Base-by-base conservation (phyloP, 2,329 filamentous ascomycete genomes). In the Aspergillus fijiensis region DNA sequence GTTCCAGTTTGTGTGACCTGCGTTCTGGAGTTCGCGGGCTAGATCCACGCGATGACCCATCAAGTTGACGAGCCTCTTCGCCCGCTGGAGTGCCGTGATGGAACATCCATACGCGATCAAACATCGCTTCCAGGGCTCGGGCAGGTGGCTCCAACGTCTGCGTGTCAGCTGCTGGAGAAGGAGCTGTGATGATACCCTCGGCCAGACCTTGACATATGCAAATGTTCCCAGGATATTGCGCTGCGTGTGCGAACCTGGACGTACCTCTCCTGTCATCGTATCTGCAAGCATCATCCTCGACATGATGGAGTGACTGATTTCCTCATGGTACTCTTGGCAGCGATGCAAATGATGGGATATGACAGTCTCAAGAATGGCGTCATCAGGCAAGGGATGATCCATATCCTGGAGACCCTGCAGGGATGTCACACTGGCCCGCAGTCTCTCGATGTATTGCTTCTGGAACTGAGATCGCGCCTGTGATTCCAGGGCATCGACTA, bases 1-100 rank as follows among this genome's bases (percentile, higher is more conserved):
- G 5, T 81, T 65, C 85, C 87, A 90, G 10, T 82, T 84, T 1
- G 67, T 64, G 61, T 87, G 85, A 0, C 86, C 87, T 0, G 63
- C 16, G 58, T 87, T 87, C 0, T 61, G 54, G 0, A 81, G 61
- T 60, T 83, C 76, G n/a, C 64, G 62, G 2, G 66, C 33, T 0
- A 71, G 56, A 16, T 70, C 67, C 4, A 69, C 62, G 1, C 9
- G 62, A 19, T 64, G 58, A 6, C 58, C 42, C 14, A 60, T 42
- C 10, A 57, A 45, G 0, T 58, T 51, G 47, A 68, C 60, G 1
- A 76, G 66, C 23, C 73, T 66, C 42, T 67, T 61, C 11, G 68
- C 66, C 9, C 70, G 66, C 58, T 77, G 75, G 1, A 72, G 51
- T 0, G 57, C 53, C 3, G 72, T 67, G 12, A 76, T 69, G 10